Evolutionary conservation across 116 monocot species (phyloP).

Genomic region (Iris pallida): DNA sequence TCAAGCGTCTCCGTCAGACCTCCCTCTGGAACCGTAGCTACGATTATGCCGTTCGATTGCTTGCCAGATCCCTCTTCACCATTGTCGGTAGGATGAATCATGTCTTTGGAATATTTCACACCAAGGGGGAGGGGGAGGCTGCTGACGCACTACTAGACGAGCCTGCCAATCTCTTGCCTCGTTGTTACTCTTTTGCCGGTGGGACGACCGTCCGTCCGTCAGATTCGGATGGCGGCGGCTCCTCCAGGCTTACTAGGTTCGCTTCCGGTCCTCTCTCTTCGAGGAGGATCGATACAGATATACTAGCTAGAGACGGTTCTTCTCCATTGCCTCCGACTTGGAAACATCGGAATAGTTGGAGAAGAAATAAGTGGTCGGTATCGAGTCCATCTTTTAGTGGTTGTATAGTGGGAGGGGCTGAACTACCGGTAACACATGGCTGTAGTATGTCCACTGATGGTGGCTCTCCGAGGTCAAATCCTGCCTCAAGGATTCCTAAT

Average conservation of each 20-base stretch:
- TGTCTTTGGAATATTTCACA: slow-evolving; percentile 34
- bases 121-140: no score
- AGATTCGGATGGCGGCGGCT: not conserved
- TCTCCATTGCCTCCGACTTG: not conserved
- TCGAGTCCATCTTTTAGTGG: slow-evolving; percentile 20
- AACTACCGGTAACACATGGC: slow-evolving; percentile 22
- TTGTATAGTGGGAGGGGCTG: slow-evolving; percentile 26
- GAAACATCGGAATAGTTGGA: not conserved
- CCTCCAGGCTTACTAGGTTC: slow-evolving; percentile 4
- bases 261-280: slow-evolving; percentile 13
- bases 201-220: not conserved
- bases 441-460: not conserved
- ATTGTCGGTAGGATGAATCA: slow-evolving; percentile 31
- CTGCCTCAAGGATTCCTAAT: not conserved
- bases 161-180: not conserved
- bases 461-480: not conserved
- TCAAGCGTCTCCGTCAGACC: slow-evolving; percentile 39
- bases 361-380: slow-evolving; percentile 22
- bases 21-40: slow-evolving; percentile 63
- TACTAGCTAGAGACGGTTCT: not conserved
- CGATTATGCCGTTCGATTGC: slow-evolving; percentile 48
- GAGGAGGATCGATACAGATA: no score
- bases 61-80: slow-evolving; percentile 61
- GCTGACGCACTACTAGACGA: not conserved
- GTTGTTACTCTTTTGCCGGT: slow-evolving; percentile 30